Base-by-base conservation (phyloP, 164 flowering plant species). In the Umbilicus rupestris region DNA sequence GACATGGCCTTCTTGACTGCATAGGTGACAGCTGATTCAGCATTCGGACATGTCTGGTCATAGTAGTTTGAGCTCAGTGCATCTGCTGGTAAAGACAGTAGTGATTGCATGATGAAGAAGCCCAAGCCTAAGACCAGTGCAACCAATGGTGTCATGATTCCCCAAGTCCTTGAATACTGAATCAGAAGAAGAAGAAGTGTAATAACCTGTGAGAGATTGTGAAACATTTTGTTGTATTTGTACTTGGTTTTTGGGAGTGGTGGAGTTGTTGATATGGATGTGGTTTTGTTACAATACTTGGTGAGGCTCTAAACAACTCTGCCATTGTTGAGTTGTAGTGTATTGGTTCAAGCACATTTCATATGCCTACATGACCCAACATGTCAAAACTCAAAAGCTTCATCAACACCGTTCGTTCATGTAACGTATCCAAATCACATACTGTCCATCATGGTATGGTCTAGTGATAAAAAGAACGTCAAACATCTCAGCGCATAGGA, bases 31-130 rank as follows among this genome's bases (percentile, higher is more conserved):
- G 59, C 29, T 1, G 63, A 44, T 45, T 80, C 83, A 1, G 70
- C 81, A 5, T 28, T 20, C 3, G 83, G 83, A 64, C 81, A 80
- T 6, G 79, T 75, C 16, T 75, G 64, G 11, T 71, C 74, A 29
- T 78, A 78, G 69, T 76, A 71, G 39, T 78, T 69, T 30, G 37
- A 66, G 67, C 80, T 76, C 3, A 80, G 66, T 64, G 81, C 75
- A 62, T 70, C 63, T 28, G 60, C 76, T 12, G 58, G 30, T 46
- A 75, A 41, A 47, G 68, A 57, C 0, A 41, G 24, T 7, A 33
- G n/a, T 5, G 69, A 72, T 45, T 67, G 33, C 31, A 72, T 16
- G 68, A 71, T 35, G 33, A 55, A 26, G 60, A 55, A 55, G 60
- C 60, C 33, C 11, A 55, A 28, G 31, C 60, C 31, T 28, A 55